Evolutionary conservation across 805 yeast genomes (phyloP), one percentile per base, ranked within the genome.

Genomic region (Teunomyces panamensis): DNA sequence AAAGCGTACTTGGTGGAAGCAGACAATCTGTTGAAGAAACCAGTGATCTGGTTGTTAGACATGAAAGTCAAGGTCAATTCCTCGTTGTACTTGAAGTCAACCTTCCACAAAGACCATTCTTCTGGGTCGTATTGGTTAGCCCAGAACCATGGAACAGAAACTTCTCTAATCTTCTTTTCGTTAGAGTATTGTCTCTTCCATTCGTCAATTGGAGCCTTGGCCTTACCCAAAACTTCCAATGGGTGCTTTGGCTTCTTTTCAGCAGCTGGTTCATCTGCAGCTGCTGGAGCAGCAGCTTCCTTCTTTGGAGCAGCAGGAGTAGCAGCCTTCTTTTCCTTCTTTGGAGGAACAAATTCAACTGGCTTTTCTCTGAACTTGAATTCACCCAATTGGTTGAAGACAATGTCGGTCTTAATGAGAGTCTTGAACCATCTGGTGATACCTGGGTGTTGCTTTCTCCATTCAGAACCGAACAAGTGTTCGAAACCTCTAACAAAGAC

Each of bases 61-160:
- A 94, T 94, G 81, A 92, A 92, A 58, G 96, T 87, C 74, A 87
- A 77, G 59, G 97, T 92, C 73, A 92, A 83, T 80, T 92, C 99
- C 62, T 92, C 98, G 75, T 94, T 91, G 81, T 94, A 92, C 82
- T 88, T 90, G 91, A 87, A 92, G 69, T 83, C 95, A 63, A 91
- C 96, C 80, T 80, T 89, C 89, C 89, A 92, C 63, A 92, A 71
- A 48, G 98, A 91, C 89, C 91, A 92, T 75, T 92, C 98, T 56
- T 83, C 79, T 56, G 94, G 83, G 77, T 92, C 85, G 80, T 79
- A 92, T 78, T 87, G 84, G 70, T 86, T 87, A 57, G 75, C 66
- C 97, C 97, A 94, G 91, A 92, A 94, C 91, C 92, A 94, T 69
- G 98, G 98, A 60, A 92, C 79, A 57, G 97, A 96, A 58, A 74